Base-by-base conservation (phyloP, 352 stramenopile genomes). In the Globisporangium irregulare region DNA sequence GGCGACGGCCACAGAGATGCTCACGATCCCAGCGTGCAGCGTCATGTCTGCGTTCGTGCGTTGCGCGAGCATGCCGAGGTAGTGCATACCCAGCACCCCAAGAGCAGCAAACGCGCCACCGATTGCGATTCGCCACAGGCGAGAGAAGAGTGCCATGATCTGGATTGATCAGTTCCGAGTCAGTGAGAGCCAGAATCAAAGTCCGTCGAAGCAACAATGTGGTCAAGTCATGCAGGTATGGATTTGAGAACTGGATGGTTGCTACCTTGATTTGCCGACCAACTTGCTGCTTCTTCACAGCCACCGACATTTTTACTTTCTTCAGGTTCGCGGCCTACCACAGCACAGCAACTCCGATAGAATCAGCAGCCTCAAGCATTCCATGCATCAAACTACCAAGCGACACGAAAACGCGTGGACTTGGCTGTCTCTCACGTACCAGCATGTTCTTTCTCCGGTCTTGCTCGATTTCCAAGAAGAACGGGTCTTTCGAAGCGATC, bases 21-120 rank as follows among this genome's bases (percentile, higher is more conserved):
- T 70, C 24, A 89, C 76, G 51, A 87, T 50, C 1, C 69, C 70
- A n/a, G 59, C 46, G 22, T 80, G 62, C 14, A 86, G 71, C 3
- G 53, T 68, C 82, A 89, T 89, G 4, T 62, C 59, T 1, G 73
- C 59, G 20, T 82, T 71, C 12, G 74, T 73, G 63, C 80, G 81
- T 64, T 90, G 79, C 1, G 77, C 82, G 71, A 86, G 75, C 82
- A 91, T 91, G 9, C 81, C 82, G 14, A 89, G 60, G 64, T 89
- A 89, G 62, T 91, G 82, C 82, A 91, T 91, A 5, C 81, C 81
- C 15, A 91, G 76, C 1, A 91, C 81, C n/a, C 82, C 82, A 3
- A 89, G 61, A 4, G 81, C 80, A 27, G 82, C 80, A 36, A 85
- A 84, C 1, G 86, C 20, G 1, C 77, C 76, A 15, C 81, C 81